A percentile compares a stretch with the other conserved stretches of the same genome.
These are phyloP conservation scores for Lactifluus piperatus DNA, from an alignment of 768 basidiomycete genomes.

Conservation along the genomic window DNA sequence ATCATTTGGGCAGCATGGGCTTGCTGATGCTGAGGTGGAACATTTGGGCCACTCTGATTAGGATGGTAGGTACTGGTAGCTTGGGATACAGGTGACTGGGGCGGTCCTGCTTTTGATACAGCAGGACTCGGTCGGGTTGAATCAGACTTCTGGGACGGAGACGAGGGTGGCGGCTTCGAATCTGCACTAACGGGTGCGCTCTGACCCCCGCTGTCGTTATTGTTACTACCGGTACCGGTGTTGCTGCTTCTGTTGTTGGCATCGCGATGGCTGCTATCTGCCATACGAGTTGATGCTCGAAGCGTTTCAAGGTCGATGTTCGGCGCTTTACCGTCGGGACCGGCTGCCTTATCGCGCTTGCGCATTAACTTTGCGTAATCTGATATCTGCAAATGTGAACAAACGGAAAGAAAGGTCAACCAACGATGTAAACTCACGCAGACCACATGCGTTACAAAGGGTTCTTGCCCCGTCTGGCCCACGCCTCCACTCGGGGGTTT, in stretches of 20 bases:
- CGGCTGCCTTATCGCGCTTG: constrained; percentile 58
- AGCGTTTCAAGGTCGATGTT: constrained; percentile 70
- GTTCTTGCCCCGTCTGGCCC: constrained; percentile 81
- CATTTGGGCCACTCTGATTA: constrained; percentile 9
- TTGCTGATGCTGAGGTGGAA: constrained; percentile 11
- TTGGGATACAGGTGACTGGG: constrained; percentile 12
- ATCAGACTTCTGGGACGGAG: constrained; percentile 12
- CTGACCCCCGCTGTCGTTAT: not conserved
- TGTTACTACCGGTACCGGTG: constrained; percentile 1
- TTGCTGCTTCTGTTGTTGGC: constrained; percentile 14
- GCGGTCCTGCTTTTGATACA: constrained; percentile 14
- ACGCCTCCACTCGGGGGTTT: constrained; percentile 84
- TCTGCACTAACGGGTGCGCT: not conserved
- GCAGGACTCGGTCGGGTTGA: constrained; percentile 14
- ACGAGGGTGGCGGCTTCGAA: constrained; percentile 3
- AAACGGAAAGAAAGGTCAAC: not conserved
- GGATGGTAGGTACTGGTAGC: constrained; percentile 6
- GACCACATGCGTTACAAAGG: constrained; percentile 76
- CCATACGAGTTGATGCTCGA: constrained; percentile 40
- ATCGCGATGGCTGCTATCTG: constrained; percentile 13
- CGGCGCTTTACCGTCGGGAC: constrained; percentile 42
- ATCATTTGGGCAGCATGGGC: constrained; percentile 13
- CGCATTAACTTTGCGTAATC: constrained; percentile 81
- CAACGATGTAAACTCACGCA: constrained; percentile 40
- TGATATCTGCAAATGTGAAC: constrained; percentile 23